A percentile compares a stretch with the other conserved stretches of the same genome.
These are phyloP conservation scores for Spiromastix sp. DNA, from an alignment of 2,329 filamentous ascomycete species.

Conservation along the genomic window DNA sequence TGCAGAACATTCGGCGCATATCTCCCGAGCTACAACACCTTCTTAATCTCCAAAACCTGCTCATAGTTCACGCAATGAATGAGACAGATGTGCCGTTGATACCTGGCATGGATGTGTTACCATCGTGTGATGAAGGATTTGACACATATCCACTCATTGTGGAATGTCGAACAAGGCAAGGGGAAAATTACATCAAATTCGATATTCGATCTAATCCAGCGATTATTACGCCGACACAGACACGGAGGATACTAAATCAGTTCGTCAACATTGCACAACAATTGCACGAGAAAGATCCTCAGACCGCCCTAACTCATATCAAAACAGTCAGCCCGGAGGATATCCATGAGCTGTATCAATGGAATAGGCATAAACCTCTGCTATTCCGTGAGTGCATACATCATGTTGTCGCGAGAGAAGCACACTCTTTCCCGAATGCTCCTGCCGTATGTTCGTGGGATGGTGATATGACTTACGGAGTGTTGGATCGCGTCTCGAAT, in stretches of 20 bases:
- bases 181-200: slow-evolving; percentile 43
- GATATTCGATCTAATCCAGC: slow-evolving; percentile 57
- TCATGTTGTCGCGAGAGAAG: slow-evolving; percentile 12
- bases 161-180: slow-evolving; percentile 52
- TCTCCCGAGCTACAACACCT: slow-evolving; percentile 32
- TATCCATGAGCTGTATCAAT: slow-evolving; percentile 20
- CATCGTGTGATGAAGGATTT: slow-evolving; percentile 5
- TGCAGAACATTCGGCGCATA: slow-evolving; percentile 39
- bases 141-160: slow-evolving; percentile 42
- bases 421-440: slow-evolving; percentile 8
- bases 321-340: slow-evolving; percentile 25
- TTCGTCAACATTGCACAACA: slow-evolving; percentile 31
- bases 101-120: too few relatives aligned
- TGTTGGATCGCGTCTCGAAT: slow-evolving; percentile 12
- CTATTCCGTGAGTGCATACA: slow-evolving; percentile 12
- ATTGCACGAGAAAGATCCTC: slow-evolving; percentile 18
- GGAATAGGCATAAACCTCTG: slow-evolving; percentile 18
- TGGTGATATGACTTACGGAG: slow-evolving; percentile 11
- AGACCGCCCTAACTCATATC: slow-evolving; percentile 17
- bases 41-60: slow-evolving; percentile 31
- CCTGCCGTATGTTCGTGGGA: slow-evolving; percentile 15
- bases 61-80: slow-evolving; percentile 22
- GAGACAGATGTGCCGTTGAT: too few relatives aligned
- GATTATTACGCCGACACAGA: slow-evolving; percentile 41
- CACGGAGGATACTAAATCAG: slow-evolving; percentile 46